phyloP scores from a whole-genome alignment of 2,329 filamentous ascomycete genomes.

The Fusarium verticillioides region DNA sequence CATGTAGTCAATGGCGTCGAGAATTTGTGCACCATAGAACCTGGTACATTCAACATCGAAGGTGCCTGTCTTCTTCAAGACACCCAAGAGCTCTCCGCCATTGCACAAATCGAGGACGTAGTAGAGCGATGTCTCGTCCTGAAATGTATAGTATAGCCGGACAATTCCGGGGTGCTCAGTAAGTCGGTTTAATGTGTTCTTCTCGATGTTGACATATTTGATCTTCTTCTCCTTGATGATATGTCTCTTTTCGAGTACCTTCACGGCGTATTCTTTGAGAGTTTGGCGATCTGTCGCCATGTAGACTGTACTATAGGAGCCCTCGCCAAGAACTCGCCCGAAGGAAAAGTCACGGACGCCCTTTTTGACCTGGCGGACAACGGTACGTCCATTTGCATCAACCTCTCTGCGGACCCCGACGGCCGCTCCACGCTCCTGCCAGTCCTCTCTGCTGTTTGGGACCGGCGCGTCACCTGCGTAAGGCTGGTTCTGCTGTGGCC shows the following conservation, averaged over 20 bases:
- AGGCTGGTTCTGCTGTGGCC: slow-evolving; percentile 26
- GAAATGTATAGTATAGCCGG: slow-evolving; percentile 97
- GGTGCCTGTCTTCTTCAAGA: slow-evolving; percentile 91
- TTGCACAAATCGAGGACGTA: slow-evolving; percentile 95
- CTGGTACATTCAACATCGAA: slow-evolving; percentile 95
- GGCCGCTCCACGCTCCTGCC: slow-evolving; percentile 95
- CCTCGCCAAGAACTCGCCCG: slow-evolving; percentile 89
- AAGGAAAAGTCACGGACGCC: slow-evolving; percentile 98
- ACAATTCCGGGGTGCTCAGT: slow-evolving; percentile 98
- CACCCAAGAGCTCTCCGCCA: slow-evolving; percentile 90
- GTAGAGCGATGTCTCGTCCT: slow-evolving; percentile 95
- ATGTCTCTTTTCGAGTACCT: slow-evolving; percentile 96
- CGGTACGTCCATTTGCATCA: slow-evolving; percentile 83
- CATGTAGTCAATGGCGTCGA: slow-evolving; percentile 98
- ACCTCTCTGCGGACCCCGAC: slow-evolving; percentile 83
- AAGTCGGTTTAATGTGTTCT: slow-evolving; percentile 94
- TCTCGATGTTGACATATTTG: slow-evolving; percentile 99
- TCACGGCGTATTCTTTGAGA: slow-evolving; percentile 96
- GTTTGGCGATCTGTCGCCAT: slow-evolving; percentile 94
- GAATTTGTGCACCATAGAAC: slow-evolving; percentile 95
- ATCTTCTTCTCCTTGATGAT: slow-evolving; percentile 99
- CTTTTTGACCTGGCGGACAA: slow-evolving; percentile 90
- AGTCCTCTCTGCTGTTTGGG: slow-evolving; percentile 81
- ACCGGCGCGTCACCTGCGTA: slow-evolving; percentile 56
- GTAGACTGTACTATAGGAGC: slow-evolving; percentile 96